These are phyloP conservation scores for Giardia muris DNA, from an alignment of 208 protist species.

Conservation along the genomic window DNA sequence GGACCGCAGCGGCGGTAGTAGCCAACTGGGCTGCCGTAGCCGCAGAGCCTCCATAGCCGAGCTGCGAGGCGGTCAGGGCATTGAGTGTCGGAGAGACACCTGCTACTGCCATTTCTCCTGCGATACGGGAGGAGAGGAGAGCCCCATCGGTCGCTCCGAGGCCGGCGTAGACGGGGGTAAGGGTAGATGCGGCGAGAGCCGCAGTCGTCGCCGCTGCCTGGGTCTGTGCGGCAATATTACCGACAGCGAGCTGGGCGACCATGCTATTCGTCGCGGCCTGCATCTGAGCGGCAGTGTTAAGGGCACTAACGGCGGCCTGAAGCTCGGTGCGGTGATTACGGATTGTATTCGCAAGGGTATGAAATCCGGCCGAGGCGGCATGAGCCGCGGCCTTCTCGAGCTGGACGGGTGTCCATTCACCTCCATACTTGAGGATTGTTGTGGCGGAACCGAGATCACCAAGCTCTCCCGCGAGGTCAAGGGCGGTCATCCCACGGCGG, in stretches of 20 bases:
- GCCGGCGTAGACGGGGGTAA: neutral
- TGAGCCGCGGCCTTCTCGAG: neutral
- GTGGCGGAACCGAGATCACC: neutral
- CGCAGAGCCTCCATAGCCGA: no score
- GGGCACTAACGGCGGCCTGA: no score
- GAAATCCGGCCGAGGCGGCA: neutral
- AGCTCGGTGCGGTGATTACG: neutral
- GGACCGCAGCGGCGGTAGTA: no score
- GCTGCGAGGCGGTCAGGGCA: neutral
- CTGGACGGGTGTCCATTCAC: neutral
- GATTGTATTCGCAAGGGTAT: neutral
- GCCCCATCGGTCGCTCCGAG: neutral
- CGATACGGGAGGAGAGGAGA: neutral
- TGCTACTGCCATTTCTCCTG: neutral
- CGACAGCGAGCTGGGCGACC: neutral
- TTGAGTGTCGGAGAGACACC: neutral
- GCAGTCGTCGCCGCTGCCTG: neutral
- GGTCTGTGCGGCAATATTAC: neutral
- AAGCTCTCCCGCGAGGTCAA: neutral
- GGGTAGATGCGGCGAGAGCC: neutral
- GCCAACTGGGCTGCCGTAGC: neutral
- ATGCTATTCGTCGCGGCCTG: no score
- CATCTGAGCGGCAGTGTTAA: no score
- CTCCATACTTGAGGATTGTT: slow-evolving; percentile 1
- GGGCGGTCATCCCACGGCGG: neutral